phyloP scores from a whole-genome alignment of 75 land plant species.

The Gnetum montanum region DNA sequence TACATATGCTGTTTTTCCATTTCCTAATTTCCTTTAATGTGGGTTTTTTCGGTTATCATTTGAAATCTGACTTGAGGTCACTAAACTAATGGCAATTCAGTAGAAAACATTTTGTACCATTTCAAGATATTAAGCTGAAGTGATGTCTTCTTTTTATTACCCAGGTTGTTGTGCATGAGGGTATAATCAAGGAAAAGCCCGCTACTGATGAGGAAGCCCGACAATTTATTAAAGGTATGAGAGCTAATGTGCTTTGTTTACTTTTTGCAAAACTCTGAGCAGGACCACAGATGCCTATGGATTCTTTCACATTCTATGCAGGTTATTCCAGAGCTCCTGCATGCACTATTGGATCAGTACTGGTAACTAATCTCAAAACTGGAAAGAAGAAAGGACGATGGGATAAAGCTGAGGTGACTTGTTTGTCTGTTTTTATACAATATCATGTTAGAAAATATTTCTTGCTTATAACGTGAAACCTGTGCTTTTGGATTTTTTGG shows the following conservation, averaged over 20 bases:
- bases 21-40: no score
- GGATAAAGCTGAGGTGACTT: slow-evolving; percentile 71
- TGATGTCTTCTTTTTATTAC: no score
- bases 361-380: slow-evolving; percentile 75
- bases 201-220: slow-evolving; percentile 74
- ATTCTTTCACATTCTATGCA: no score
- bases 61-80: no score
- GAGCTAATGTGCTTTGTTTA: not conserved
- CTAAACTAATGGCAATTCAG: no score
- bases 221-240: slow-evolving; percentile 48
- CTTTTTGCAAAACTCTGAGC: not conserved
- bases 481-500: no score
- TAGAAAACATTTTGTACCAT: no score
- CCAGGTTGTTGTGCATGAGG: slow-evolving; percentile 94
- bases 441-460: not conserved
- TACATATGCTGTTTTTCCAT: no score
- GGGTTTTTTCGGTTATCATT: no score
- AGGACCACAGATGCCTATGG: no score
- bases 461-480: no score
- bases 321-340: slow-evolving; percentile 86
- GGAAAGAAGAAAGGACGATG: slow-evolving; percentile 59
- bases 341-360: slow-evolving; percentile 67
- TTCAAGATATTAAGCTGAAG: no score
- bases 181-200: slow-evolving; percentile 80
- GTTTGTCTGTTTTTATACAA: not conserved